Conservation (phyloP, 2,329 filamentous ascomycete species). For the Chrysoporthe austroafricana region DNA sequence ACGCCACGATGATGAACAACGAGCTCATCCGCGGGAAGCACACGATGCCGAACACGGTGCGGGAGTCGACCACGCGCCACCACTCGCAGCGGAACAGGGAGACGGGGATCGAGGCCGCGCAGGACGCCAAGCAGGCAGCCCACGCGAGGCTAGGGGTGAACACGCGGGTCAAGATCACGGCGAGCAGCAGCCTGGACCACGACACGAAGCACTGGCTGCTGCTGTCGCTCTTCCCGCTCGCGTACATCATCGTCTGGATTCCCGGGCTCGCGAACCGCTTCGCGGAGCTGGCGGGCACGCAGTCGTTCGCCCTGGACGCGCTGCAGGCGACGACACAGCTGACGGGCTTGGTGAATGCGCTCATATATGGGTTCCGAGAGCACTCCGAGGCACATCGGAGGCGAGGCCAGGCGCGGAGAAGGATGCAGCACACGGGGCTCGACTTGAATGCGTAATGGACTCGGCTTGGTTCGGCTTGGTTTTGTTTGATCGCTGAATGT, state of each 20-base stretch:
- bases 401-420: conserved; percentile 3
- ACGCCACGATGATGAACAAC: conserved; percentile 21
- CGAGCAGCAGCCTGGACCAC: conserved; percentile 25
- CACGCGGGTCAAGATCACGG: conserved; percentile 15
- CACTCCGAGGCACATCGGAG: conserved; percentile 17
- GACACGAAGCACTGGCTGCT: conserved; percentile 25
- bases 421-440: background rate
- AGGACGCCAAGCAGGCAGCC: conserved; percentile 22
- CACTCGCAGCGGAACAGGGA: conserved; percentile 20
- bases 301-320: conserved; percentile 10
- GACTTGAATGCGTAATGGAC: conserved; percentile 5
- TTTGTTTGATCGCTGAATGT: background rate
- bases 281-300: conserved; percentile 12
- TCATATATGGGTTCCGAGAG: conserved; percentile 25
- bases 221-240: conserved; percentile 23
- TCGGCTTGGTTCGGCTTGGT: background rate
- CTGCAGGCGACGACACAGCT: conserved; percentile 27
- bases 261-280: conserved; percentile 23
- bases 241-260: conserved; percentile 24
- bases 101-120: conserved; percentile 23
- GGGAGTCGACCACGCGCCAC: conserved; percentile 14
- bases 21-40: conserved; percentile 24
- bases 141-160: conserved; percentile 22
- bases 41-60: conserved; percentile 19
- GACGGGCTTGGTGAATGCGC: conserved; percentile 23